A percentile compares a stretch with the other conserved stretches of the same genome.
Conservation (phyloP, 2,329 filamentous ascomycete species). For the Simplicillium aogashimaense region DNA sequence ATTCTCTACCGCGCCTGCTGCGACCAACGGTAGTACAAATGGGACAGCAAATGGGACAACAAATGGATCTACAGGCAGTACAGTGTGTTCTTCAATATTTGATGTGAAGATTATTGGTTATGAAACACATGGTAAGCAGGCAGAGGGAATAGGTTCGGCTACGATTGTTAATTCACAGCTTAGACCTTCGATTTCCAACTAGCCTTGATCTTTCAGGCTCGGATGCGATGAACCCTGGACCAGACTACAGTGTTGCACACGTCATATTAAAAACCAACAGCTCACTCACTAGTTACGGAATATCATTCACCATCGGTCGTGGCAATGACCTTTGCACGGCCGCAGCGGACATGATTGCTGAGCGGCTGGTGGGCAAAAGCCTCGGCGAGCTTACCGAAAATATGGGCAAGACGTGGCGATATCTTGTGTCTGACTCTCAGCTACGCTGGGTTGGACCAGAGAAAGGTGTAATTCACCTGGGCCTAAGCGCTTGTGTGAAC, state of each 20-base stretch:
- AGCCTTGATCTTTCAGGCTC: neutral
- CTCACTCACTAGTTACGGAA: neutral
- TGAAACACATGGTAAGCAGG: neutral
- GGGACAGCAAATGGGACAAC: neutral
- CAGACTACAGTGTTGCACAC: neutral
- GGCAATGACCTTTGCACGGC: conserved; percentile 6
- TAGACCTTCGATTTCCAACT: neutral
- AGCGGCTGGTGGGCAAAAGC: conserved; percentile 5
- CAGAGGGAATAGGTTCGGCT: neutral
- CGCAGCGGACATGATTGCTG: conserved; percentile 3
- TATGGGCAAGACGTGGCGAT: conserved; percentile 62
- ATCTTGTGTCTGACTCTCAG: conserved; percentile 58
- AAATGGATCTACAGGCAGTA: neutral
- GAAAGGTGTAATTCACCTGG: conserved; percentile 62
- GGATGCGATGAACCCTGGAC: neutral
- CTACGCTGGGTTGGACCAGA: conserved; percentile 64
- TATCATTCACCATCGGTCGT: conserved; percentile 5
- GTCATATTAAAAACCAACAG: neutral
- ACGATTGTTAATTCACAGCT: neutral
- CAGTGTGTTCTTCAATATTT: neutral
- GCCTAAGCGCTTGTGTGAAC: conserved; percentile 57
- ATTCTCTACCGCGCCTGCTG: no score
- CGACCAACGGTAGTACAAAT: no score
- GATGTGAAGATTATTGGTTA: neutral
- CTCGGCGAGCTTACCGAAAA: conserved; percentile 19